Base-by-base conservation (phyloP, 331 rosid genomes). In the Erythrophleum ivorense region DNA sequence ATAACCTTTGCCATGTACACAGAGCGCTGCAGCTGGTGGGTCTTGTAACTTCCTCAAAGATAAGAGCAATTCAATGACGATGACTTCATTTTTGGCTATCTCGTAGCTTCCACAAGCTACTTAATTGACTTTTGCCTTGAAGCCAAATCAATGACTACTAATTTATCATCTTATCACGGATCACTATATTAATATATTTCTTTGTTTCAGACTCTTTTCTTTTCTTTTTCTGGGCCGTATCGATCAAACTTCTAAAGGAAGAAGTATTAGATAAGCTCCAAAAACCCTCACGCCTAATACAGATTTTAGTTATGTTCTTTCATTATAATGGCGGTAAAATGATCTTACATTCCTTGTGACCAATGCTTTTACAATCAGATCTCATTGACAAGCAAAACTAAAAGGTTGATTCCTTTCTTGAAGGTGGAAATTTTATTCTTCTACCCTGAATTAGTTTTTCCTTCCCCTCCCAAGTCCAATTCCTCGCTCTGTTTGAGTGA, bases 81-180 rank as follows among this genome's bases (percentile, higher is more conserved):
- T 60, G 85, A 81, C 73, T 67, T 79, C 77, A 34, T 58, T 24
- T 70, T 19, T 53, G 69, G 33, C 71, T 71, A 18, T 55, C 76
- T 67, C 12, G 66, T 6, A 41, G 33, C 65, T 57, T 38, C 67
- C 18, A 55, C 43, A 58, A 76, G 73, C 78, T 49, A 71, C 54
- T 46, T 38, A 58, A 46, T 82, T 71, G 70, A 71, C 79, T 63
- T 72, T 48, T 38, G 31, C 50, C 12, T 69, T 41, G 21, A 50
- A 69, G 9, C 48, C 72, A 36, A 13, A 21, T 60, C 16, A 11
- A 11, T 12, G 31, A 24, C 38, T 46, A 38, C 4, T 54, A 16
- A 38, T 69, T 48, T 15, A 50, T 59, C 41, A 65, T 43, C 9
- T 49, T 8, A 9, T 46, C 65, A 46, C 0, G 46, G 5, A 7